Conservation (phyloP, 2,329 filamentous ascomycete species). For the Cladosporium sp. region DNA sequence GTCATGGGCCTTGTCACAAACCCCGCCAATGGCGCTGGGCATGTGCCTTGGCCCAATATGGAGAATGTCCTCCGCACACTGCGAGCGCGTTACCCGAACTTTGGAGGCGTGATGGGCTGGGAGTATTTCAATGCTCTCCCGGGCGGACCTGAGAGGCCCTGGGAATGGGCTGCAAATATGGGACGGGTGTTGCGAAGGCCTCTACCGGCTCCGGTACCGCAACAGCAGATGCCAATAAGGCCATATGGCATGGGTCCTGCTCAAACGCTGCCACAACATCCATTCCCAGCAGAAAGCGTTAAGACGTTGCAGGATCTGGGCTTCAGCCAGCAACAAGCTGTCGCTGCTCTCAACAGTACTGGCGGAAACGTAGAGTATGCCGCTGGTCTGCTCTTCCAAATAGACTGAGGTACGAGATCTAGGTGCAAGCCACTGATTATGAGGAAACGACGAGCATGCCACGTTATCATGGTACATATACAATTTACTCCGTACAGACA, state of each 20-base stretch:
- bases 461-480: not conserved
- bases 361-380: slow-evolving; percentile 48
- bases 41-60: slow-evolving; percentile 56
- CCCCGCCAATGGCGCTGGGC: slow-evolving; percentile 64
- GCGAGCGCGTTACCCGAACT: slow-evolving; percentile 58
- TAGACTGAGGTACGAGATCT: slow-evolving; percentile 21
- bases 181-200: slow-evolving; percentile 40
- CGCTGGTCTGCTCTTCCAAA: slow-evolving; percentile 45
- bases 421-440: not conserved
- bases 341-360: slow-evolving; percentile 46
- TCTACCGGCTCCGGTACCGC: slow-evolving; percentile 20
- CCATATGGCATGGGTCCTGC: slow-evolving; percentile 23
- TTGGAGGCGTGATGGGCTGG: slow-evolving; percentile 92
- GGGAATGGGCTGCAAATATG: slow-evolving; percentile 74
- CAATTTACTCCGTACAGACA: not conserved
- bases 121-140: slow-evolving; percentile 85
- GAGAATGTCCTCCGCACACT: slow-evolving; percentile 55
- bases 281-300: slow-evolving; percentile 41
- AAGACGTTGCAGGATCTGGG: slow-evolving; percentile 43
- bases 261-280: slow-evolving; percentile 28
- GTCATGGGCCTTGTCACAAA: slow-evolving; percentile 80
- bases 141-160: slow-evolving; percentile 59
- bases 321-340: slow-evolving; percentile 42
- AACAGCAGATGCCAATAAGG: slow-evolving; percentile 28
- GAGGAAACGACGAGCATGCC: not conserved